Percentiles rank a stretch among this genome's conserved stretches.
Evolutionary conservation across 306 rosid species (phyloP).

Genomic region (Quillaja saponaria): DNA sequence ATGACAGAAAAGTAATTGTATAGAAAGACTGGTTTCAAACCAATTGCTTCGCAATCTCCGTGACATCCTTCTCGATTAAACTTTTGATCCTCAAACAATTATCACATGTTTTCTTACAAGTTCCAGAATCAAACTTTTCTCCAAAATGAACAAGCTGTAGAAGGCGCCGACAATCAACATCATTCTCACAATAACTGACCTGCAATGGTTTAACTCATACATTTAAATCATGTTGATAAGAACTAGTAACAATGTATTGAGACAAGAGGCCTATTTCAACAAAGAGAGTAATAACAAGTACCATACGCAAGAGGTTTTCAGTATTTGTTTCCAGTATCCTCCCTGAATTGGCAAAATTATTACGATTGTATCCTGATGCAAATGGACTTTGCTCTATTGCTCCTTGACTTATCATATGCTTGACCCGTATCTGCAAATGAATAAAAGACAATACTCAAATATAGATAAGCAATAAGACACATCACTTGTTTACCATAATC

Average conservation of each 20-base stretch:
- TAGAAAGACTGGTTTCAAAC: constrained; percentile 43
- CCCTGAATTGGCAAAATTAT: constrained; percentile 62
- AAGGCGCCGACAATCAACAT: constrained; percentile 86
- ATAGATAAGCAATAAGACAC: constrained; percentile 21
- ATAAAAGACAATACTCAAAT: constrained; percentile 21
- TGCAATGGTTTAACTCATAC: constrained; percentile 42
- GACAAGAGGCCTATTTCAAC: constrained; percentile 13
- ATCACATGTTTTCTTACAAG: constrained; percentile 94
- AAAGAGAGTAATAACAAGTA: constrained; percentile 31
- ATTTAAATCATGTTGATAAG: constrained; percentile 21
- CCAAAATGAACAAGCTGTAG: constrained; percentile 94
- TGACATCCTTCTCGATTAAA: constrained; percentile 82
- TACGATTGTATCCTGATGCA: constrained; percentile 59
- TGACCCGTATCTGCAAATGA: constrained; percentile 74
- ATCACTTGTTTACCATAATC: constrained; percentile 19
- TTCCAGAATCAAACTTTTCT: constrained; percentile 77
- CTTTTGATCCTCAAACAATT: constrained; percentile 73
- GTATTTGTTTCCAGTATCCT: constrained; percentile 85
- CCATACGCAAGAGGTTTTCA: constrained; percentile 90
- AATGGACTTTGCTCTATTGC: constrained; percentile 62
- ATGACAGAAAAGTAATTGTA: constrained; percentile 13
- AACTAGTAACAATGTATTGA: neutral
- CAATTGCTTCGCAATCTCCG: constrained; percentile 81
- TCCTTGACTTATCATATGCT: constrained; percentile 88
- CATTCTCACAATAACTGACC: constrained; percentile 95